Conservation (phyloP, 1,139 yeast genomes). For the Pichia sp. region DNA sequence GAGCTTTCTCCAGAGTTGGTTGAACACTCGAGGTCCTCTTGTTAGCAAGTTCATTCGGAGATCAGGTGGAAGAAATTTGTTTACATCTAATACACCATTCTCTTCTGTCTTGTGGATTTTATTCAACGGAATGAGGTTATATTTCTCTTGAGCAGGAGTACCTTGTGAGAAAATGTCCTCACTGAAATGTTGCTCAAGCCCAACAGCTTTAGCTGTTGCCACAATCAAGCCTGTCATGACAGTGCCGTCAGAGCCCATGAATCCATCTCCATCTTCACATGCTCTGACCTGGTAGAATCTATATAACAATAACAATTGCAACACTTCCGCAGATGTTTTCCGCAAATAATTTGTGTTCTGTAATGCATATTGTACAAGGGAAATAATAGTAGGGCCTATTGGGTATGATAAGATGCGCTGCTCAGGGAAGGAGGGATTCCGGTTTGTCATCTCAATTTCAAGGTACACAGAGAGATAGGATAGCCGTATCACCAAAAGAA, state of each 20-base stretch:
- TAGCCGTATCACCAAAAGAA: constrained; percentile 41
- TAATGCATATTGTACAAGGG: constrained; percentile 34
- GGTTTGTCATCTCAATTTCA: constrained; percentile 31
- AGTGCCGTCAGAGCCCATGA: constrained; percentile 33
- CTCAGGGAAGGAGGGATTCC: neutral
- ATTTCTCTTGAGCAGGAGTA: neutral
- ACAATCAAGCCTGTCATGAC: constrained; percentile 38
- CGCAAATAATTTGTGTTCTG: constrained; percentile 34
- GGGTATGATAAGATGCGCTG: constrained; percentile 26
- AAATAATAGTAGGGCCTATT: constrained; percentile 34
- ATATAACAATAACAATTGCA: constrained; percentile 41
- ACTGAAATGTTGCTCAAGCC: constrained; percentile 41
- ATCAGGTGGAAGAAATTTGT: constrained; percentile 6
- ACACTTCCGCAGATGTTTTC: constrained; percentile 31
- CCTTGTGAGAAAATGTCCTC: constrained; percentile 19
- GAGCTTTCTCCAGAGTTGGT: constrained; percentile 28
- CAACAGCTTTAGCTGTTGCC: constrained; percentile 45
- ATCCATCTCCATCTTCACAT: constrained; percentile 51
- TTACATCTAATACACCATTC: neutral
- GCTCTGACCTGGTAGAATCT: constrained; percentile 41
- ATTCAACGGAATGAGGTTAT: neutral
- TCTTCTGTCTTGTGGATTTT: neutral
- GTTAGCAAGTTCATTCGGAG: constrained; percentile 9
- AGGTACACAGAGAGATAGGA: constrained; percentile 36
- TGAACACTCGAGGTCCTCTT: constrained; percentile 17